Conservation (phyloP, 1,284 basidiomycete genomes). For the Wolfiporia cocos region DNA sequence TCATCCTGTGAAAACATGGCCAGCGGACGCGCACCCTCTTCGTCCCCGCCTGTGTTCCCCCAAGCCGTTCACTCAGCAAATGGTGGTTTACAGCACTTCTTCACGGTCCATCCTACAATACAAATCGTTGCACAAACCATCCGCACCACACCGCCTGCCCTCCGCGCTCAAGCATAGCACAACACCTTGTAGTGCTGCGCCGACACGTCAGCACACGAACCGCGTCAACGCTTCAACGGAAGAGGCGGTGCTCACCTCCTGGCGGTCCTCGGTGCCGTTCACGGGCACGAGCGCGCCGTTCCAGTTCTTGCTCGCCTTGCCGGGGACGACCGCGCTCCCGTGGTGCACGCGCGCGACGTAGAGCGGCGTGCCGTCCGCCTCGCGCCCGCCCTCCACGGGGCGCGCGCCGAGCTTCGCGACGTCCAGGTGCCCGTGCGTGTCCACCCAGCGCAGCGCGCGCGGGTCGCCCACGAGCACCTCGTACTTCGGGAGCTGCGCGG, state of each 20-base stretch:
- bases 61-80: no score
- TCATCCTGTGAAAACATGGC: no score
- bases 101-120: no score
- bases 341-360: slow-evolving; percentile 56
- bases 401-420: slow-evolving; percentile 34
- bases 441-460: slow-evolving; percentile 53
- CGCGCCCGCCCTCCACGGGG: slow-evolving; percentile 64
- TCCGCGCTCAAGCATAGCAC: slow-evolving; percentile 29
- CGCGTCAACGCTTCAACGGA: slow-evolving; percentile 5
- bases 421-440: slow-evolving; percentile 39
- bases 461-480: slow-evolving; percentile 66
- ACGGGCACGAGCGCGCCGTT: slow-evolving; percentile 34
- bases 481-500: slow-evolving; percentile 44
- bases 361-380: slow-evolving; percentile 52
- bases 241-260: neutral
- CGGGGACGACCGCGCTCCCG: slow-evolving; percentile 49
- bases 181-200: slow-evolving; percentile 37
- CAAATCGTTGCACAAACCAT: no score
- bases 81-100: no score
- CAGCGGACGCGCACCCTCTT: no score
- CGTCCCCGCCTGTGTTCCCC: no score
- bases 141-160: no score
- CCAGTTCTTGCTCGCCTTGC: slow-evolving; percentile 53
- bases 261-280: neutral
- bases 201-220: no score